These are phyloP conservation scores for Drechslerella coelobrocha DNA, from an alignment of 2,329 filamentous ascomycete species.

Conservation along the genomic window DNA sequence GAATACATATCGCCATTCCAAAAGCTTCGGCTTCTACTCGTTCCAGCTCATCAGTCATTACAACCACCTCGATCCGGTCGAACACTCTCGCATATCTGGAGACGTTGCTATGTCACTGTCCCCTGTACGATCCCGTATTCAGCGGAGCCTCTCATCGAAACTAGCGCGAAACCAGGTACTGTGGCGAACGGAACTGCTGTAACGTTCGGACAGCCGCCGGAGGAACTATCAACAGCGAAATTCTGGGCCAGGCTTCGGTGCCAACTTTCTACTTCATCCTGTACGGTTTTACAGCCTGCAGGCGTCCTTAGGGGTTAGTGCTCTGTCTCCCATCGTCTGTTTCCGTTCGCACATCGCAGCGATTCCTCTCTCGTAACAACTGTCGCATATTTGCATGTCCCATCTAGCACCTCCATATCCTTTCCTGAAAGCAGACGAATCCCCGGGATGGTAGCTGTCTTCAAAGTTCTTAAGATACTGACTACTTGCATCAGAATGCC, in stretches of 20 bases:
- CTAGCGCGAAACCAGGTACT: constrained; percentile 17
- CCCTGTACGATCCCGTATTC: constrained; percentile 7
- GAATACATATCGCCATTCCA: constrained; percentile 7
- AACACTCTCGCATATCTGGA: constrained; percentile 5
- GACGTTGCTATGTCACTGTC: constrained; percentile 39
- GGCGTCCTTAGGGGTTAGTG: no score
- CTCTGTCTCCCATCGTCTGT: no score
- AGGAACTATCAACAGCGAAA: constrained; percentile 11
- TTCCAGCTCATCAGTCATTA: constrained; percentile 1
- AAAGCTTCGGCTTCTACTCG: constrained; percentile 11
- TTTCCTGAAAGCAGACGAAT: no score
- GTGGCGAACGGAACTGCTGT: constrained; percentile 4
- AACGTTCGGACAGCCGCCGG: constrained; percentile 35
- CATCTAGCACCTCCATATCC: no score
- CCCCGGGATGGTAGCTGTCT: no score
- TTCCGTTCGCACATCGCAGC: no score
- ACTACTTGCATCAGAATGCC: not conserved
- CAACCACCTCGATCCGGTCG: not conserved
- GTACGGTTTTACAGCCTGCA: not conserved
- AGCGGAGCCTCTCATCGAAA: constrained; percentile 26
- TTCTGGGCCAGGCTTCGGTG: not conserved
- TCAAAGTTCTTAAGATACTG: no score
- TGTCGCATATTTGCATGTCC: no score
- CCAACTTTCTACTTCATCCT: not conserved
- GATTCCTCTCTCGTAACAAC: no score